Conservation (phyloP, 164 flowering plant species). For the Kingdonia uniflora region DNA sequence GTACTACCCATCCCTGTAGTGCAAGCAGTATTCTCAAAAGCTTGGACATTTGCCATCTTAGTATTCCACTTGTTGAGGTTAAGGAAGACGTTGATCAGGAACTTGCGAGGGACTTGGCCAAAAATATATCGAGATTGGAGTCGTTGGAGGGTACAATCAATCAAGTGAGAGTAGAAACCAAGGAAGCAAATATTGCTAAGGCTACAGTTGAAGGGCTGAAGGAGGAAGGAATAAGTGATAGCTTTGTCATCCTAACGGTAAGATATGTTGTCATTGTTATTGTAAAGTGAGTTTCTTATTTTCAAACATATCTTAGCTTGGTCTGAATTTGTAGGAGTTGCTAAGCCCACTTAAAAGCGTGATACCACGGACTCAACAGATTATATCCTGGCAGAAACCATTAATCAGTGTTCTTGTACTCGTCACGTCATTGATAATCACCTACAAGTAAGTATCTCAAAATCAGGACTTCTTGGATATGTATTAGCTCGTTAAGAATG, state of each 20-base stretch:
- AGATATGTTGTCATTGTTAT: background rate
- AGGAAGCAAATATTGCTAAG: slow-evolving; percentile 45
- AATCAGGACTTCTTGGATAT: background rate
- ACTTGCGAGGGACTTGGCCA: slow-evolving; percentile 15
- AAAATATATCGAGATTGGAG: slow-evolving; percentile 33
- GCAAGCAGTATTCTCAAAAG: slow-evolving; percentile 52
- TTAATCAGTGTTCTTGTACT: slow-evolving; percentile 26
- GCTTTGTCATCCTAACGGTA: slow-evolving; percentile 55
- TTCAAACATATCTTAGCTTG: background rate
- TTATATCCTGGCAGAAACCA: slow-evolving; percentile 63
- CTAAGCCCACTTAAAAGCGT: slow-evolving; percentile 39
- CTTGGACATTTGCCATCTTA: slow-evolving; percentile 30
- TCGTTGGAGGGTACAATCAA: slow-evolving; percentile 46
- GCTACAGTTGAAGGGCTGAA: slow-evolving; percentile 51
- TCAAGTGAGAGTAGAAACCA: slow-evolving; percentile 64
- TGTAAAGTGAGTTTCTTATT: background rate
- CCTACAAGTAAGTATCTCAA: slow-evolving; percentile 52
- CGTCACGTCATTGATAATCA: slow-evolving; percentile 19
- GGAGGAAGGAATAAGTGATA: slow-evolving; percentile 73
- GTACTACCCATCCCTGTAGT: slow-evolving; percentile 44
- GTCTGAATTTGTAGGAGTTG: slow-evolving; percentile 46
- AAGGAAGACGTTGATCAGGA: slow-evolving; percentile 21
- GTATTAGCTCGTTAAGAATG: too few relatives aligned
- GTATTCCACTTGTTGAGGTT: slow-evolving; percentile 13
- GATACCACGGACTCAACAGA: slow-evolving; percentile 28